Base-by-base conservation (phyloP, 352 stramenopile genomes). In the Peronospora farinosa region DNA sequence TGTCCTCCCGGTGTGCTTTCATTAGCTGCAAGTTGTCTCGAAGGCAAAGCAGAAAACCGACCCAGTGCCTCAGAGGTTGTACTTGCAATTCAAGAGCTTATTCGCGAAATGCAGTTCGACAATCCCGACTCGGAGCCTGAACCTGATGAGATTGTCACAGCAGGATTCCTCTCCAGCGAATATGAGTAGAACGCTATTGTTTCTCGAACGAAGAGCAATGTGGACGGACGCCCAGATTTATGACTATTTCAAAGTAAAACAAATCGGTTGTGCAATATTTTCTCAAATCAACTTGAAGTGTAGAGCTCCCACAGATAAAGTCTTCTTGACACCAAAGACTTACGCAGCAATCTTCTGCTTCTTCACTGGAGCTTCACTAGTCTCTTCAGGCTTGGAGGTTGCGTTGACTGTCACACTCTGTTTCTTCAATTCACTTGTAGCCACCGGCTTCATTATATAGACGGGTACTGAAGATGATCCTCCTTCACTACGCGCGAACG, bases 41-140 rank as follows among this genome's bases (percentile, higher is more conserved):
- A 78, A 54, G 65, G 66, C 5, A 56, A 67, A 30, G 67, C 67
- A 39, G 65, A 67, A 35, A 65, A 72, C 1, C 67, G 71, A 7
- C 71, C 71, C 9, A 77, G 62, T 21, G 65, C 65, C 0, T 48
- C 62, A 0, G 65, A 77, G 31, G 51, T 81, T 39, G 67, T 77
- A 39, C 51, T 68, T 17, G 56, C 65, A 3, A 61, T 74, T 47
- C 60, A 57, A 48, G 63, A 71, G 39, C 61, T 71, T 27, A 68
- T 67, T n/a, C 52, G 48, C 13, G 47, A 67, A 28, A 43, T 59
- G 31, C 36, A 58, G 27, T 49, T 57, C 17, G 36, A 63, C 43
- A 47, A 30, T 15, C 15, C 21, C 25, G 43, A 54, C 2, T 15
- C 45, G 11, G 60, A 68, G 17, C 55, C 60, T 10, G 60, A 70